Base-by-base conservation (phyloP, 192 early-diverging fungal genomes). In the Coemansia sp. region DNA sequence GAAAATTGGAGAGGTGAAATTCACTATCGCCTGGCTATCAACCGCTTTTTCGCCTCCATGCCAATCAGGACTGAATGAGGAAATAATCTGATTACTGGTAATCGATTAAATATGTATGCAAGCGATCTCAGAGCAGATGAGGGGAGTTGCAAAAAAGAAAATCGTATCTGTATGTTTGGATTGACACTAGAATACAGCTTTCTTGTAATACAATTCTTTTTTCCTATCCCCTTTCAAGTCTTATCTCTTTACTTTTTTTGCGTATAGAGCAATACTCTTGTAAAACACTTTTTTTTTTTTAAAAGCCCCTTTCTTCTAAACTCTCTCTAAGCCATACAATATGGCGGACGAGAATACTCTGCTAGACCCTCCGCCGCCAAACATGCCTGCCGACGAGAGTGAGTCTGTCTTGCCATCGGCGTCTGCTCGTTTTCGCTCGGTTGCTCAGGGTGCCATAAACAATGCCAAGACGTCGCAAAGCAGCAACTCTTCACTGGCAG, bases 381-480 rank as follows among this genome's bases (percentile, higher is more conserved):
- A 60, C 57, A 60, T 60, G 57, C 57, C 57, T 5, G 16, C 31
- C 31, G 31, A 60, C 1, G 57, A 60, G 57, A 6, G 15, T 4
- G 57, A 60, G 33, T 36, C 68, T 13, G 70, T 24, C 15, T 13
- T 47, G 62, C 47, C 61, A 7, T 41, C 70, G 33, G 22, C 73
- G n/a, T 51, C 72, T 15, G 47, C 75, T 24, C 80, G 80, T 24
- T 82, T 82, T 63, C 76, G 76, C 52, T 62, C 54, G 36, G 68
- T 43, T 0, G 79, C 79, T 5, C 43, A 70, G 16, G 70, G 70
- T 18, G 76, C 80, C 12, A 67, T 77, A 9, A 57, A 42, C 67
- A 68, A 54, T 8, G 57, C 57, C 57, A 60, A 60, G 57, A 3
- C 57, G 2, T 60, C 57, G 31, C 57, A 60, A 24, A 60, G 57